Base-by-base conservation (phyloP, 768 basidiomycete species). In the Coprinopsis marcescibilis region DNA sequence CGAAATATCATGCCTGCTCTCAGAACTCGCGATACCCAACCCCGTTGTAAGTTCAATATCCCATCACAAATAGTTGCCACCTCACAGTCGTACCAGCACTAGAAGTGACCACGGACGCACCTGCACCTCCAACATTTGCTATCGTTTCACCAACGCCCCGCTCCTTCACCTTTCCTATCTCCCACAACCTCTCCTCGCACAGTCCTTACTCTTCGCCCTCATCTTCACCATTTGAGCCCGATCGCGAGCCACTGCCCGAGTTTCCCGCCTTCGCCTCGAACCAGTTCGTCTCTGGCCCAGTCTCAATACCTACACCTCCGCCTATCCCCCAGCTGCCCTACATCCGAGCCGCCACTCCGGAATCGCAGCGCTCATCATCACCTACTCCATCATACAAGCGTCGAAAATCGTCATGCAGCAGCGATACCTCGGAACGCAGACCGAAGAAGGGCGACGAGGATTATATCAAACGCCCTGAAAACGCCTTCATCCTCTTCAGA, bases 401-500 rank as follows among this genome's bases (percentile, higher is more conserved):
- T 42, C 71, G 77, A 61, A 80, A 77, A 60, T 73, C 72, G 24
- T 67, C 71, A 36, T 72, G 67, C 43, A 65, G 66, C 57, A 71
- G 62, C 58, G 70, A 71, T 62, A 67, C 61, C 44, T 56, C 66
- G 57, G 80, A 81, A 50, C 77, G 77, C 53, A 65, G 76, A 49
- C 76, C 81, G 51, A 78, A 70, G 65, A 81, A 82, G 69, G 85
- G 86, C 55, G 85, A 88, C 64, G 83, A 84, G 40, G 84, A 85
- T 63, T 89, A 89, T 59, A 80, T 89, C 69, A 87, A 87, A 64
- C 80, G 86, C 34, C 86, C 85, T 1, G 83, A 86, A 66, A 88
- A 89, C 57, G 86, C 86, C 6, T 89, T 89, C 71, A 89, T 89
- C 61, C 75, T 89, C 46, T 89, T 89, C 76, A 78, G 86, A 45